phyloP scores from a whole-genome alignment of 768 basidiomycete species.

The Mycena belliarum region DNA sequence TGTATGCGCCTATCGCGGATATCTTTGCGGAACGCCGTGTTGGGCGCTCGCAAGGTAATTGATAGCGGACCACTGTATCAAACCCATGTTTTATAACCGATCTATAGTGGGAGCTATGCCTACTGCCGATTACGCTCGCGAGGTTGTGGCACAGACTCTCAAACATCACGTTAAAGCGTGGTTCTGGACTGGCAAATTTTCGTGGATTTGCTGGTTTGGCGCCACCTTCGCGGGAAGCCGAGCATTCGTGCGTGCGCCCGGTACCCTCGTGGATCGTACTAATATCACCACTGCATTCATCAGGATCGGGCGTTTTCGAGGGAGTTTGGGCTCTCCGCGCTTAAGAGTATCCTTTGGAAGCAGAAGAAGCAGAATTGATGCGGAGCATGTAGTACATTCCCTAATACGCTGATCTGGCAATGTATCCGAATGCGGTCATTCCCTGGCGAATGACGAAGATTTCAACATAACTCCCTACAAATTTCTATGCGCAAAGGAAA shows the following conservation, averaged over 20 bases:
- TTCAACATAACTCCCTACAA: slow-evolving; percentile 1
- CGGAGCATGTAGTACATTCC: too few relatives aligned
- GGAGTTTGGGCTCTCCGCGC: slow-evolving; percentile 12
- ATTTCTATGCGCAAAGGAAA: slow-evolving; percentile 18
- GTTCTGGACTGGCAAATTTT: slow-evolving; percentile 23
- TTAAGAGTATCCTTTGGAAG: slow-evolving; percentile 7
- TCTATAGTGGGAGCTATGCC: slow-evolving; percentile 23
- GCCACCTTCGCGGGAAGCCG: slow-evolving; percentile 19
- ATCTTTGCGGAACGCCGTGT: slow-evolving; percentile 13
- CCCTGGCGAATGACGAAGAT: too few relatives aligned
- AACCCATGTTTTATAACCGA: too few relatives aligned
- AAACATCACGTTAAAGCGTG: slow-evolving; percentile 14
- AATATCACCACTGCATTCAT: neutral
- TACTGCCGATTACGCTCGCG: slow-evolving; percentile 15
- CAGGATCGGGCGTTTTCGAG: slow-evolving; percentile 17
- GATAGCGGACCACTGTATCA: too few relatives aligned
- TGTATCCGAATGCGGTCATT: too few relatives aligned
- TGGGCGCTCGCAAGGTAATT: slow-evolving; percentile 18
- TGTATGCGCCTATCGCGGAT: slow-evolving; percentile 24
- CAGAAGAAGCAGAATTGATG: neutral
- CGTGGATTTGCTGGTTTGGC: slow-evolving; percentile 22
- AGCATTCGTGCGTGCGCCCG: slow-evolving; percentile 15
- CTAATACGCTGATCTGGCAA: too few relatives aligned
- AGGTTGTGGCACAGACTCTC: slow-evolving; percentile 23
- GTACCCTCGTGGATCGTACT: neutral